Conservation (phyloP, 805 yeast species). For the Ogataea zsoltii region DNA sequence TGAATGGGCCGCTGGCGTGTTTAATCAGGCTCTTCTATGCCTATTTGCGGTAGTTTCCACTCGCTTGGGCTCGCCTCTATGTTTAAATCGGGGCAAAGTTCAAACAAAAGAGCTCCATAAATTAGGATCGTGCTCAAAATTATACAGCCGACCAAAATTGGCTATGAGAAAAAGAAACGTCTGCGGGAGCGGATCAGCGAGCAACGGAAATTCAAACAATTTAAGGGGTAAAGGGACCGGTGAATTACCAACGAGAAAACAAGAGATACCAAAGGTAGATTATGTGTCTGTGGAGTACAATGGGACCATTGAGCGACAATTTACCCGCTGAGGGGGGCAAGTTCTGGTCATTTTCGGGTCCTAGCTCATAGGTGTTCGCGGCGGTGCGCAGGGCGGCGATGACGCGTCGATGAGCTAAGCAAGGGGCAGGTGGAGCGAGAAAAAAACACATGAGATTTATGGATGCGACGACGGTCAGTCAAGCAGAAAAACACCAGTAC, state of each 20-base stretch:
- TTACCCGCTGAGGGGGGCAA: too few relatives aligned
- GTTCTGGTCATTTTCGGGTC: too few relatives aligned
- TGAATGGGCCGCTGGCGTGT: too few relatives aligned
- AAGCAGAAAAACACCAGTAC: background rate
- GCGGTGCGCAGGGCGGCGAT: conserved; percentile 1
- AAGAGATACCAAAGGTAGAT: too few relatives aligned
- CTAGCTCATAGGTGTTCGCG: background rate
- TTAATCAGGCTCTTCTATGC: background rate
- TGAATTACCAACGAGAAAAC: too few relatives aligned
- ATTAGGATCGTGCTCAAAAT: conserved; percentile 6
- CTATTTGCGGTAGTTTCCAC: background rate
- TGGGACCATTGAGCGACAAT: too few relatives aligned
- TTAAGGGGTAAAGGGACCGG: too few relatives aligned
- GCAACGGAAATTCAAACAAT: background rate
- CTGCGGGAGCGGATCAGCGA: conserved; percentile 7
- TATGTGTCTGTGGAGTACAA: too few relatives aligned
- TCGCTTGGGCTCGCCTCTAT: conserved; percentile 1
- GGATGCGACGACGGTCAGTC: background rate
- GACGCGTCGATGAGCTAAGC: conserved; percentile 3
- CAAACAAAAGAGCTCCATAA: background rate
- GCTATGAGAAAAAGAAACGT: conserved; percentile 5
- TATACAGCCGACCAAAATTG: conserved; percentile 7
- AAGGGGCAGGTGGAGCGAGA: conserved; percentile 1
- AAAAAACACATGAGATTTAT: background rate
- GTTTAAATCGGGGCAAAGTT: background rate